Evolutionary conservation across 2,329 filamentous ascomycete genomes (phyloP), one percentile per base, ranked within the genome.

Genomic region (Fusarium tanahbumbuense): DNA sequence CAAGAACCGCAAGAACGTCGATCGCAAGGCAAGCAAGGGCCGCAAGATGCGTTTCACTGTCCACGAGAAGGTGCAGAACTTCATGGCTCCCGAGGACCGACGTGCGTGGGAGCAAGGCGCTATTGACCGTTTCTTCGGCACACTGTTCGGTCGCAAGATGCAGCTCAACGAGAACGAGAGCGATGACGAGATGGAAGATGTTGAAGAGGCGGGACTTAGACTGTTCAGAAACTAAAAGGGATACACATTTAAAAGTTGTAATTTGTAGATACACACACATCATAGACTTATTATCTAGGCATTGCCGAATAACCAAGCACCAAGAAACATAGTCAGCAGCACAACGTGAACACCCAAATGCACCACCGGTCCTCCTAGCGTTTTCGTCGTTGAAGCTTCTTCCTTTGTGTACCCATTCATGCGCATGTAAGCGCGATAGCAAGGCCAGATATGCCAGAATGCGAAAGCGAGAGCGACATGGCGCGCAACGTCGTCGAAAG

Each of bases 41-140:
- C 86, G 96, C 52, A 98, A 98, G 83, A 88, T 99, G 86, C 87
- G 93, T 41, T 99, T 95, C 81, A 96, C 93, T 18, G 93, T 98
- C 47, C 94, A 98, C 77, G 95, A 98, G 83, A 98, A 98, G 84
- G 81, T 99, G 76, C 93, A 97, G 82, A 98, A 98, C 80, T 98
- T 98, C 77, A 98, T 98, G 94, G 94, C 94, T 13, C 91, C 94
- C 0, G 93, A 98, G 78, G 92, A 97, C 78, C 85, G 93, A 56
- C 86, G 91, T 6, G 81, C 80, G 18, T 99, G 96, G 96, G 92
- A 93, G 67, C 89, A 91, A 71, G 87, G 88, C 64, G 93, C 94
- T 58, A 89, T 93, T 63, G 93, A 96, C 74, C 81, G 88, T 60
- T 89, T 95, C 79, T 94, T 94, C 77, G 89, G 89, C 16, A 91